Conservation (phyloP, 192 early-diverging fungal species). For the Coemansia sp. region DNA sequence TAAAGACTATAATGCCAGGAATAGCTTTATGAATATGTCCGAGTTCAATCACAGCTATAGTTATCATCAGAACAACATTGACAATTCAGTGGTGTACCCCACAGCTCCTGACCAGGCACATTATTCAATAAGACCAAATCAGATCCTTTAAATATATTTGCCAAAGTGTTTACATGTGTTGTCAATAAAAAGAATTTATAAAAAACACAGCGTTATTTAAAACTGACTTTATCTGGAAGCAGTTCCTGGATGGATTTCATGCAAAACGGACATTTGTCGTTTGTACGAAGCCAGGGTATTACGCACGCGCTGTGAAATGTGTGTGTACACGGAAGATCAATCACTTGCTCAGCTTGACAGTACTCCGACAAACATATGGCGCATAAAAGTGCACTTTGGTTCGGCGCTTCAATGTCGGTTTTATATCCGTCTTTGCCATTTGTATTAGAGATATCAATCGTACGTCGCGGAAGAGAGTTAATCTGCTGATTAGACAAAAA, state of each 20-base stretch:
- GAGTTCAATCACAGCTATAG: background rate
- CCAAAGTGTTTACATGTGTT: background rate
- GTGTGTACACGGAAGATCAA: conserved; percentile 76
- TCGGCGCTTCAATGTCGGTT: background rate
- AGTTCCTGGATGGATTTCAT: conserved; percentile 15
- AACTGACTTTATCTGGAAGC: background rate
- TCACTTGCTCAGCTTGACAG: conserved; percentile 55
- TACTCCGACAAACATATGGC: conserved; percentile 84
- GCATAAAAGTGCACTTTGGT: conserved; percentile 45
- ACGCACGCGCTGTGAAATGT: conserved; percentile 81
- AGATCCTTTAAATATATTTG: background rate
- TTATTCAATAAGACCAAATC: background rate
- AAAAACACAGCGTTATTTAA: background rate
- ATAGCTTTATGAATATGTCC: background rate
- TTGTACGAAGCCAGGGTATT: conserved; percentile 80
- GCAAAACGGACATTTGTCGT: conserved; percentile 84
- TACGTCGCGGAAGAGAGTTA: background rate
- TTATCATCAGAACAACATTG: background rate
- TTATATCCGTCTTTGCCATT: background rate
- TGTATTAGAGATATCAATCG: background rate
- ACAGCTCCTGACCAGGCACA: conserved; percentile 1
- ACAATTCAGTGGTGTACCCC: background rate
- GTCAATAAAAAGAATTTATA: background rate
- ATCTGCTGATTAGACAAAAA: background rate
- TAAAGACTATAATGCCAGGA: background rate